Evolutionary conservation across 192 early-diverging fungal genomes (phyloP).

Genomic region (Backusella macrospora): DNA sequence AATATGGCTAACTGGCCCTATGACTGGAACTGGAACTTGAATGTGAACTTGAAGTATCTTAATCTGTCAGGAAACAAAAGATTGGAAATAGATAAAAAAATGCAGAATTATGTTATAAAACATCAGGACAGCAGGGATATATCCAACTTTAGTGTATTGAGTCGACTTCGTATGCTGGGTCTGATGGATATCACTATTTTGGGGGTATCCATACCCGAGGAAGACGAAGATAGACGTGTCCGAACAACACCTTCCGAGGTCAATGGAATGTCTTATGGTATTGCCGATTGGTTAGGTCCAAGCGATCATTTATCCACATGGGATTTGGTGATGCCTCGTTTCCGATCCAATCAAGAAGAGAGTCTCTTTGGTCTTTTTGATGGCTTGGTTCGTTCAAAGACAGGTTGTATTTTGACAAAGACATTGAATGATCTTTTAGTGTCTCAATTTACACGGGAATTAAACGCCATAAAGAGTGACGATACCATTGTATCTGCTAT

Average conservation of each 20-base stretch:
- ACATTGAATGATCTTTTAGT: constrained; percentile 75
- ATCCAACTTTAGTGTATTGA: constrained; percentile 78
- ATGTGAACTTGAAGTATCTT: constrained; percentile 88
- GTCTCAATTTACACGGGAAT: constrained; percentile 68
- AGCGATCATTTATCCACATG: constrained; percentile 74
- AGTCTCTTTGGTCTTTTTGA: constrained; percentile 89
- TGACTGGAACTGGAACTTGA: constrained; percentile 98
- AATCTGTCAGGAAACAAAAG: constrained; percentile 91
- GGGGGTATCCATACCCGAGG: constrained; percentile 78
- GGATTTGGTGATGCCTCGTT: constrained; percentile 85
- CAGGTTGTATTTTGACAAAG: constrained; percentile 56
- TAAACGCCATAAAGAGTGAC: constrained; percentile 65
- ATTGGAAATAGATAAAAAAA: constrained; percentile 79
- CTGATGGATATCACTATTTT: constrained; percentile 91
- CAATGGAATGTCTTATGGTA: constrained; percentile 83
- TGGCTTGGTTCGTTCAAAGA: constrained; percentile 58
- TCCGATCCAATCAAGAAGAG: constrained; percentile 83
- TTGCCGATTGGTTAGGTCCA: constrained; percentile 79
- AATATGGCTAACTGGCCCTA: constrained; percentile 95
- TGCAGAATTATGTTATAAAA: constrained; percentile 43
- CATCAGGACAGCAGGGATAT: constrained; percentile 52
- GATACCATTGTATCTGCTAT: constrained; percentile 69
- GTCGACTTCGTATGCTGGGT: constrained; percentile 78
- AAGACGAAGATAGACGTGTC: constrained; percentile 77
- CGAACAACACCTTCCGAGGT: constrained; percentile 84